Conservation (phyloP, 164 flowering plant genomes). For the Vitis labrusca region DNA sequence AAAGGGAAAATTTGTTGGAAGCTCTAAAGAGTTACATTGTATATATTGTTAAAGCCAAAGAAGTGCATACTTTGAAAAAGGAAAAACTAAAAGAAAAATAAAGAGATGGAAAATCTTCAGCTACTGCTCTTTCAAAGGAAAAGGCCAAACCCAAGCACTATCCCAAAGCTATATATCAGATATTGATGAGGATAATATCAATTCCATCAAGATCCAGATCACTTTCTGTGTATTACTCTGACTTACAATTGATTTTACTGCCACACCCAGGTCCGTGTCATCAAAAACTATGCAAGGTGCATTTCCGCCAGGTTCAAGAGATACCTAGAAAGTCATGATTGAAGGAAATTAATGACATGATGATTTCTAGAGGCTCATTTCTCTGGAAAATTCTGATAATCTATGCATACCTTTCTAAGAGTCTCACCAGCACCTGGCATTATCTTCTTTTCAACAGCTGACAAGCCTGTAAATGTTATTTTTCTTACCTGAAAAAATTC, state of each 20-base stretch:
- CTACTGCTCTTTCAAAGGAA: too few species aligned
- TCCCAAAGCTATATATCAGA: too few species aligned
- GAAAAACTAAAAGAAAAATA: too few species aligned
- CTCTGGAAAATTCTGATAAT: not conserved
- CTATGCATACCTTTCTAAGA: slow-evolving; percentile 71
- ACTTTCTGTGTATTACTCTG: not conserved
- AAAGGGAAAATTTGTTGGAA: too few species aligned
- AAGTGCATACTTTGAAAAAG: too few species aligned
- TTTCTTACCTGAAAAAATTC: slow-evolving; percentile 68
- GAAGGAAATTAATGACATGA: slow-evolving; percentile 8
- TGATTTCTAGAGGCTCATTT: not conserved
- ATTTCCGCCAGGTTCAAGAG: slow-evolving; percentile 98
- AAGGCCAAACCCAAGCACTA: too few species aligned
- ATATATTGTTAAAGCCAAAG: too few species aligned
- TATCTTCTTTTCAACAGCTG: slow-evolving; percentile 95
- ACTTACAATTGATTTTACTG: slow-evolving; percentile 95
- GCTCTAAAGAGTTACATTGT: too few species aligned
- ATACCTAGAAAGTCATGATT: slow-evolving; percentile 48
- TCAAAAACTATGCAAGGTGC: slow-evolving; percentile 97
- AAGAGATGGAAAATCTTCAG: too few species aligned
- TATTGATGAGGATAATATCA: too few species aligned
- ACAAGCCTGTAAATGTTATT: slow-evolving; percentile 97
- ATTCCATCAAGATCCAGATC: too few species aligned
- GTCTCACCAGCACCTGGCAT: slow-evolving; percentile 93
- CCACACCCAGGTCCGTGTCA: slow-evolving; percentile 95